Percentiles rank a stretch among this genome's conserved stretches.
phyloP scores from a whole-genome alignment of 2,329 filamentous ascomycete genomes.

The Aspergillus thermomutatus region DNA sequence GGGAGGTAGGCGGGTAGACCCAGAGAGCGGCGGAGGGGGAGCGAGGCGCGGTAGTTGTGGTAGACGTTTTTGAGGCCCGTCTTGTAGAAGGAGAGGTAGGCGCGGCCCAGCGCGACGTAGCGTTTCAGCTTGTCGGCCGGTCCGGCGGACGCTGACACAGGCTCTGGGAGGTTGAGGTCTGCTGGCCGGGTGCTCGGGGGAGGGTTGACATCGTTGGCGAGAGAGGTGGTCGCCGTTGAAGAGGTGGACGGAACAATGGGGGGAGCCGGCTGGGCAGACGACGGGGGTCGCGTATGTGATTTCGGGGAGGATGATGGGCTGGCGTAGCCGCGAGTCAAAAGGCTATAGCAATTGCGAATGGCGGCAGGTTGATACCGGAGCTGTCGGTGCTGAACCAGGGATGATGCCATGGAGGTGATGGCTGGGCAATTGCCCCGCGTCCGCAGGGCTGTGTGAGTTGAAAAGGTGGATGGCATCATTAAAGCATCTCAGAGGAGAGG shows the following conservation, averaged over 20 bases:
- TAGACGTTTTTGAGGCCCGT: conserved; percentile 72
- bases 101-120: conserved; percentile 58
- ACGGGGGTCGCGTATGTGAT: conserved; percentile 17
- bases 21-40: conserved; percentile 30
- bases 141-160: conserved; percentile 43
- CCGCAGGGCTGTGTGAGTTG: neutral
- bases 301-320: conserved; percentile 11
- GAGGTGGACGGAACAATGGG: conserved; percentile 13
- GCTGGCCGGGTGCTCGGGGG: conserved; percentile 71
- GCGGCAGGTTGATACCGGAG: neutral
- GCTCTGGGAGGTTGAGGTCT: conserved; percentile 60
- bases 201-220: conserved; percentile 58
- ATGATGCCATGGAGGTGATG: neutral
- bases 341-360: neutral
- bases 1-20: conserved; percentile 33
- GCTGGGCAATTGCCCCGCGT: neutral
- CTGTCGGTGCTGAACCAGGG: neutral
- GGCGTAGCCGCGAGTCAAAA: conserved; percentile 3
- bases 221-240: conserved; percentile 16
- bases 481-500: neutral
- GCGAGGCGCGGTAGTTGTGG: conserved; percentile 53
- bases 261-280: conserved; percentile 14
- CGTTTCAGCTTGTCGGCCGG: conserved; percentile 35
- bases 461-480: neutral
- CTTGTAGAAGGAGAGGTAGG: conserved; percentile 85